Evolutionary conservation across 805 yeast genomes (phyloP).

Genomic region (Nakazawaea pomicola): DNA sequence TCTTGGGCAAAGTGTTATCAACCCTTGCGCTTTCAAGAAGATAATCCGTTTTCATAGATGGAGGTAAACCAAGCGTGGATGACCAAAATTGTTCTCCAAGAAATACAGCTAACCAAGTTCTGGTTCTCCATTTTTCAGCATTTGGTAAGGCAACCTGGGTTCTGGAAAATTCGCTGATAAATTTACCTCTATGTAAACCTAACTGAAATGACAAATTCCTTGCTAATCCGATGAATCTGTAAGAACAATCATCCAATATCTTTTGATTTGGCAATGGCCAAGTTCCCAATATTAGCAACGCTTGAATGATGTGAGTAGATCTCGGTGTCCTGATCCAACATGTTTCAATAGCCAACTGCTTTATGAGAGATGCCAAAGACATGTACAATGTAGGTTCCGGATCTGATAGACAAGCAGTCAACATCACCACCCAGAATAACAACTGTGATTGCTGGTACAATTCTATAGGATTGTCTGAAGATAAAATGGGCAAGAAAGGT

Average conservation of each 20-base stretch:
- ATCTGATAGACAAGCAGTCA: conserved; percentile 81
- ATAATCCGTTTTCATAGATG: conserved; percentile 79
- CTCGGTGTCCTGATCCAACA: conserved; percentile 93
- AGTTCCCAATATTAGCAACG: conserved; percentile 71
- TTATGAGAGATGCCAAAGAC: conserved; percentile 69
- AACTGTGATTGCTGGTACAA: conserved; percentile 79
- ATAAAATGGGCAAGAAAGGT: conserved; percentile 77
- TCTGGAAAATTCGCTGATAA: conserved; percentile 84
- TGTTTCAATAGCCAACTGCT: conserved; percentile 83
- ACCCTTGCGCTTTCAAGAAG: conserved; percentile 73
- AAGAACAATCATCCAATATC: conserved; percentile 87
- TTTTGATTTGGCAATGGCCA: conserved; percentile 96
- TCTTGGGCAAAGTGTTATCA: conserved; percentile 60
- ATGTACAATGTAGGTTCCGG: conserved; percentile 82
- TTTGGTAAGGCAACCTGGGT: conserved; percentile 85
- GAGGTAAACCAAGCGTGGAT: conserved; percentile 81
- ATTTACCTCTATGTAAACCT: conserved; percentile 88
- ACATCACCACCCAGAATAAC: conserved; percentile 85
- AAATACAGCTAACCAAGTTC: conserved; percentile 87
- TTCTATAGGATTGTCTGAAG: conserved; percentile 66
- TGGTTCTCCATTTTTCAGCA: conserved; percentile 90
- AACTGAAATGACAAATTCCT: conserved; percentile 78
- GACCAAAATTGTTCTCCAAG: conserved; percentile 91
- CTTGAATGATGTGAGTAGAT: conserved; percentile 90
- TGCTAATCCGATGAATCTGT: conserved; percentile 83